These are phyloP conservation scores for Nitzschia sp. DNA, from an alignment of 108 stramenopile genomes.

Conservation along the genomic window DNA sequence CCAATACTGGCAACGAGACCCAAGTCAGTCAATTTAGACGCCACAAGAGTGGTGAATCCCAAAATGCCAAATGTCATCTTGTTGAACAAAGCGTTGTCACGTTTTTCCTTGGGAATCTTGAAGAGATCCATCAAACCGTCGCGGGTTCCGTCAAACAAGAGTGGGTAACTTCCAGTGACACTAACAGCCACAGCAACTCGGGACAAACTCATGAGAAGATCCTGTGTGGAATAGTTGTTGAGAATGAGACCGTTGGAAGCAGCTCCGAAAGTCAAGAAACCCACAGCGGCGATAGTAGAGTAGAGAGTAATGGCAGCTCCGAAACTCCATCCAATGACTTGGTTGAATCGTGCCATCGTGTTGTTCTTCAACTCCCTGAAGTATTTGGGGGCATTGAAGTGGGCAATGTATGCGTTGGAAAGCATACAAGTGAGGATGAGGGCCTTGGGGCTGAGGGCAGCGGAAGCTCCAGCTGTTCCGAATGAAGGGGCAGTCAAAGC, in stretches of 20 bases:
- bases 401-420: slow-evolving; percentile 86
- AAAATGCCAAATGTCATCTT: slow-evolving; percentile 64
- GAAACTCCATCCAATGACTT: slow-evolving; percentile 81
- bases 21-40: slow-evolving; percentile 74
- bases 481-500: slow-evolving; percentile 57
- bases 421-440: slow-evolving; percentile 94
- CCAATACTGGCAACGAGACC: slow-evolving; percentile 86
- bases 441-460: slow-evolving; percentile 68
- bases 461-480: slow-evolving; percentile 64
- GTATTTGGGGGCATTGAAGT: slow-evolving; percentile 88
- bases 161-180: slow-evolving; percentile 76
- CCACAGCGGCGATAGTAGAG: slow-evolving; percentile 71
- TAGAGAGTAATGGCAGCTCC: slow-evolving; percentile 71
- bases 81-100: slow-evolving; percentile 63
- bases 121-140: slow-evolving; percentile 82
- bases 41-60: slow-evolving; percentile 57
- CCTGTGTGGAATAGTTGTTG: slow-evolving; percentile 92
- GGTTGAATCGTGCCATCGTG: slow-evolving; percentile 78
- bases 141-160: slow-evolving; percentile 72
- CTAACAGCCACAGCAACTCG: slow-evolving; percentile 87
- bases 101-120: slow-evolving; percentile 58
- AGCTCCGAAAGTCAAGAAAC: slow-evolving; percentile 92
- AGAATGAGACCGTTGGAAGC: slow-evolving; percentile 87
- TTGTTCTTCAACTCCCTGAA: slow-evolving; percentile 92
- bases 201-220: slow-evolving; percentile 84